Evolutionary conservation across 305 asterid genomes (phyloP).

Genomic region (Petunia hybrid): DNA sequence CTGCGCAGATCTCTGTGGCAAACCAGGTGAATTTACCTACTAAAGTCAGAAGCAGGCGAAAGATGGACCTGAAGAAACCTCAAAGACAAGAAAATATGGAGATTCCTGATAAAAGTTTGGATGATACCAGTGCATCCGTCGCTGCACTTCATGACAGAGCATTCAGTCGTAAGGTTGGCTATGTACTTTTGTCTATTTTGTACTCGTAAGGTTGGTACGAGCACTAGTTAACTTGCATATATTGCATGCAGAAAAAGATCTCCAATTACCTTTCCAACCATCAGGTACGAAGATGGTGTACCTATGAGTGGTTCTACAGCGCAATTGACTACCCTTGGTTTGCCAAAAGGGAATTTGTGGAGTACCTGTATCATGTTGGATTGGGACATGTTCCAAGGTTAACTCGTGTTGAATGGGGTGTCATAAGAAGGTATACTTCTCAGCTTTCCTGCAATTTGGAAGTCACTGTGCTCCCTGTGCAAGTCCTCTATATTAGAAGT

Average conservation of each 20-base stretch:
- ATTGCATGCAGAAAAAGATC: conserved; percentile 60
- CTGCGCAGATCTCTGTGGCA: conserved; percentile 54
- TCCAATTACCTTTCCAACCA: conserved; percentile 67
- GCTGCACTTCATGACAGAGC: conserved; percentile 52
- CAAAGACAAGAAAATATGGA: conserved; percentile 58
- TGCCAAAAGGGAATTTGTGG: conserved; percentile 89
- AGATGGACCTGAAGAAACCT: conserved; percentile 61
- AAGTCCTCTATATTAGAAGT: conserved; percentile 20
- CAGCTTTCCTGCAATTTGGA: conserved; percentile 32
- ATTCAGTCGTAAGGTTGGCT: conserved; percentile 59
- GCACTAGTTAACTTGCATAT: conserved; percentile 28
- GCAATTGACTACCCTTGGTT: conserved; percentile 98
- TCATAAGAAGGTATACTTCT: conserved; percentile 79
- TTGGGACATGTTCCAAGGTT: conserved; percentile 92
- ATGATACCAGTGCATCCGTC: conserved; percentile 51
- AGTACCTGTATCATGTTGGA: conserved; percentile 90
- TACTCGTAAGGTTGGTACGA: conserved; percentile 9
- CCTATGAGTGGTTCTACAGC: conserved; percentile 94
- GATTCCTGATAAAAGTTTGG: conserved; percentile 56
- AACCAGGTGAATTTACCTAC: conserved; percentile 64
- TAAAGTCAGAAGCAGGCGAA: conserved; percentile 81
- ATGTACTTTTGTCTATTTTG: neutral
- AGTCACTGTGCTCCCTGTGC: conserved; percentile 19
- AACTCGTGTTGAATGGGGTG: conserved; percentile 98
- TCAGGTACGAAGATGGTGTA: conserved; percentile 86